Conservation (phyloP, 495 filamentous ascomycete genomes). For the Aspergillus leporis region DNA sequence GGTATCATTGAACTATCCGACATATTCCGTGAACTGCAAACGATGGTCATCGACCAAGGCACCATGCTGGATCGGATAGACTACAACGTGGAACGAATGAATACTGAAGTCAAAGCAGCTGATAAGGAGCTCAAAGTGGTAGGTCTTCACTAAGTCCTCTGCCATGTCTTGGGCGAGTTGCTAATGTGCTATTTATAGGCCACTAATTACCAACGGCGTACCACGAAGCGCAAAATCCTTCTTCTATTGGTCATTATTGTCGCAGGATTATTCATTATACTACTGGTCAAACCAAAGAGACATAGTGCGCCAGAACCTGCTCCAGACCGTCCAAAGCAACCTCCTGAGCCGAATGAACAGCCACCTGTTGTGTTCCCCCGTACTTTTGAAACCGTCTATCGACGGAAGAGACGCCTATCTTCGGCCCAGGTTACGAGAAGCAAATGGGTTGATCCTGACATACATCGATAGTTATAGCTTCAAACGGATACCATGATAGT, state of each 20-base stretch:
- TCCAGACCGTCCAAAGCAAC: slow-evolving; percentile 12
- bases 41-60: slow-evolving; percentile 97
- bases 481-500: slow-evolving; percentile 21
- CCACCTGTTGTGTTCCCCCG: slow-evolving; percentile 11
- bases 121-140: slow-evolving; percentile 89
- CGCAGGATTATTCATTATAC: slow-evolving; percentile 80
- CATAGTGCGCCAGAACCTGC: slow-evolving; percentile 25
- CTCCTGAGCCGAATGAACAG: slow-evolving; percentile 14
- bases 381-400: slow-evolving; percentile 17
- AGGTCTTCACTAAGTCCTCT: slow-evolving; percentile 23
- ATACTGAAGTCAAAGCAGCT: slow-evolving; percentile 81
- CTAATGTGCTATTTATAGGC: slow-evolving; percentile 44
- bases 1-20: slow-evolving; percentile 96
- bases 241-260: slow-evolving; percentile 82
- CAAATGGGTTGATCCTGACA: slow-evolving; percentile 44
- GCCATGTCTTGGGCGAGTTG: background rate
- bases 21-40: slow-evolving; percentile 93
- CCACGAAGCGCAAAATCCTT: slow-evolving; percentile 88
- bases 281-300: slow-evolving; percentile 79
- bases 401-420: slow-evolving; percentile 24
- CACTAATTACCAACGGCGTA: slow-evolving; percentile 83
- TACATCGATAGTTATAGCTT: slow-evolving; percentile 33
- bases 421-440: slow-evolving; percentile 30
- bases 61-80: slow-evolving; percentile 98
- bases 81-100: slow-evolving; percentile 96